Conservation (phyloP, 140 eudicot species). For the Flaveria floridana region DNA sequence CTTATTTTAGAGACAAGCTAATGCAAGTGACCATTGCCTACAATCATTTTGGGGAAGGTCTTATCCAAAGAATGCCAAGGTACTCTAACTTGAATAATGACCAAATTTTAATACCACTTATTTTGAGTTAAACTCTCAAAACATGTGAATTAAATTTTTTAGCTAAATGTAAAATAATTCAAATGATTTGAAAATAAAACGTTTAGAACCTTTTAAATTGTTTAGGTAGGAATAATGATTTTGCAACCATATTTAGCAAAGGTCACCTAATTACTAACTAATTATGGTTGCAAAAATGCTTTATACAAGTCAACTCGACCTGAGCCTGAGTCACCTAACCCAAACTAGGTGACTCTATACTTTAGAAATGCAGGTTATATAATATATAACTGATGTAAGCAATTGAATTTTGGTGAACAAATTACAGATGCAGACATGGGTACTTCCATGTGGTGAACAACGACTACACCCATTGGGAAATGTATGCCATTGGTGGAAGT, state of each 20-base stretch:
- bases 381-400: not conserved
- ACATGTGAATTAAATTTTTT: too few relatives aligned
- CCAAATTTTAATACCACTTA: not conserved
- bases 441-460: constrained; percentile 91
- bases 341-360: not conserved
- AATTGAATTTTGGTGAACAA: not conserved
- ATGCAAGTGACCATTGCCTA: constrained; percentile 88
- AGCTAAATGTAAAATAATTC: not conserved
- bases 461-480: constrained; percentile 89
- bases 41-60: constrained; percentile 75
- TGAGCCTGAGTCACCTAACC: not conserved
- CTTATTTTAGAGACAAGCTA: constrained; percentile 64
- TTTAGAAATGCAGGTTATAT: too few relatives aligned
- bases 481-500: constrained; percentile 91
- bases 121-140: not conserved
- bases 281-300: too few relatives aligned
- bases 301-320: not conserved
- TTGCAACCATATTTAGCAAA: not conserved
- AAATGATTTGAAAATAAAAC: too few relatives aligned
- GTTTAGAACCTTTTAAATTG: not conserved
- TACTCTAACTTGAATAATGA: constrained; percentile 20
- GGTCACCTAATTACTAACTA: too few relatives aligned
- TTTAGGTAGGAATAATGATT: not conserved
- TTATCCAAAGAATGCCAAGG: constrained; percentile 82
- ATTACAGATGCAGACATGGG: constrained; percentile 80